Conservation (phyloP, 2,329 filamentous ascomycete genomes). For the Clathrospora elynae region DNA sequence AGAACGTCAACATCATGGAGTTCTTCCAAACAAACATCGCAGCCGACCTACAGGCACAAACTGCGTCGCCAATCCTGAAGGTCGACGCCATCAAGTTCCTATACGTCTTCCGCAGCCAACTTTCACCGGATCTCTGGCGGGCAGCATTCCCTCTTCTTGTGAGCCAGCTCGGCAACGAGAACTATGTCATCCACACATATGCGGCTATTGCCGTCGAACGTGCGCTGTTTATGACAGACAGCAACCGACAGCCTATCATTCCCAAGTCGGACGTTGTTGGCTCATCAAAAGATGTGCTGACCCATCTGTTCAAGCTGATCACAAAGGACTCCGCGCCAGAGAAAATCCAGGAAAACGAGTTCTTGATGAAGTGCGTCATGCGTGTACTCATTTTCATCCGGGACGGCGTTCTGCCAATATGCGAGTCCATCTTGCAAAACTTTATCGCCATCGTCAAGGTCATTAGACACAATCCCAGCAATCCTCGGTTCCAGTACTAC, state of each 20-base stretch:
- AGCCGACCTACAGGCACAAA: constrained; percentile 76
- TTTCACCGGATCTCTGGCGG: constrained; percentile 91
- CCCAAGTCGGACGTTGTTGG: constrained; percentile 77
- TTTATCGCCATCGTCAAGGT: constrained; percentile 88
- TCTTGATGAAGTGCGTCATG: constrained; percentile 98
- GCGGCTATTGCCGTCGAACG: constrained; percentile 96
- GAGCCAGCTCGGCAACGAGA: constrained; percentile 83
- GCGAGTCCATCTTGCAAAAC: constrained; percentile 79
- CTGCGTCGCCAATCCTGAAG: constrained; percentile 83
- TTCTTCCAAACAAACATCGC: constrained; percentile 96
- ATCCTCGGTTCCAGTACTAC: constrained; percentile 97
- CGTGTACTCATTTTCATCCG: constrained; percentile 92
- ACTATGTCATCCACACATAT: constrained; percentile 98
- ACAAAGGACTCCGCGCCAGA: constrained; percentile 81
- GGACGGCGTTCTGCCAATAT: constrained; percentile 74
- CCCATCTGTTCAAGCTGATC: constrained; percentile 89
- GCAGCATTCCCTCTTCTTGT: constrained; percentile 87
- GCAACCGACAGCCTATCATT: constrained; percentile 77
- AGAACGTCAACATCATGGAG: constrained; percentile 79
- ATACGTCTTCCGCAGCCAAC: constrained; percentile 93
- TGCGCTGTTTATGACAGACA: constrained; percentile 81
- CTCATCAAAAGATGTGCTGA: constrained; percentile 81
- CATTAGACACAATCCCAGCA: constrained; percentile 93
- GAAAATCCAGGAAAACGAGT: constrained; percentile 98
- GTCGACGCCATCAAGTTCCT: constrained; percentile 98